Percentiles rank a stretch among this genome's conserved stretches.
These are phyloP conservation scores for Climacium dendroides DNA, from an alignment of 225 moss, liverwort and hornwort species.

Conservation along the genomic window DNA sequence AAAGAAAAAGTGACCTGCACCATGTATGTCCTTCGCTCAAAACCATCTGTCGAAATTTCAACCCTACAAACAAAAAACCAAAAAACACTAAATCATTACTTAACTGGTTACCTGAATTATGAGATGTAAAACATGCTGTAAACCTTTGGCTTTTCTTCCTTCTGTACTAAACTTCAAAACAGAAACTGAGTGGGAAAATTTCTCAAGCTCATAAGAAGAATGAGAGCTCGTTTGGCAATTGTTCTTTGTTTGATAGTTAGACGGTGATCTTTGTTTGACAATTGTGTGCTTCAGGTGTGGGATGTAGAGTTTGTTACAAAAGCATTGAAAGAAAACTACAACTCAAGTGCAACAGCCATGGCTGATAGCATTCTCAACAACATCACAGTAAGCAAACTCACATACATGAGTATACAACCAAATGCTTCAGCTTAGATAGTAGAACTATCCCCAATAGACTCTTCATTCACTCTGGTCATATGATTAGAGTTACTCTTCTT, in stretches of 20 bases:
- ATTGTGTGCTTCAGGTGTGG: slow-evolving; percentile 48
- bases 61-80: rapidly evolving
- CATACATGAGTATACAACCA: too few species aligned
- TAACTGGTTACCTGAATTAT: background rate
- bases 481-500: background rate
- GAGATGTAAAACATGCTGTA: background rate
- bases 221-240: background rate
- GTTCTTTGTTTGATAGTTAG: background rate
- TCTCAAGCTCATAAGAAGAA: background rate
- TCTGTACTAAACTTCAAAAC: too few species aligned
- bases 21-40: slow-evolving; percentile 16
- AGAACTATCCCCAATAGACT: background rate
- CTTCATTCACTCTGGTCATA: background rate
- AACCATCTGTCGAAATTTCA: background rate
- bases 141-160: background rate
- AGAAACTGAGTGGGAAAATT: background rate
- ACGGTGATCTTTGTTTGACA: background rate
- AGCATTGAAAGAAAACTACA: slow-evolving; percentile 41
- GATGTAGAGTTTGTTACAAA: slow-evolving; percentile 68
- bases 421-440: background rate
- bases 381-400: slow-evolving; percentile 41
- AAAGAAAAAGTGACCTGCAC: slow-evolving; percentile 49
- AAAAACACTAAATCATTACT: background rate
- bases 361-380: slow-evolving; percentile 48
- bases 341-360: slow-evolving; percentile 24